Conservation (phyloP, 495 filamentous ascomycete genomes). For the Neohortaea acidophila region DNA sequence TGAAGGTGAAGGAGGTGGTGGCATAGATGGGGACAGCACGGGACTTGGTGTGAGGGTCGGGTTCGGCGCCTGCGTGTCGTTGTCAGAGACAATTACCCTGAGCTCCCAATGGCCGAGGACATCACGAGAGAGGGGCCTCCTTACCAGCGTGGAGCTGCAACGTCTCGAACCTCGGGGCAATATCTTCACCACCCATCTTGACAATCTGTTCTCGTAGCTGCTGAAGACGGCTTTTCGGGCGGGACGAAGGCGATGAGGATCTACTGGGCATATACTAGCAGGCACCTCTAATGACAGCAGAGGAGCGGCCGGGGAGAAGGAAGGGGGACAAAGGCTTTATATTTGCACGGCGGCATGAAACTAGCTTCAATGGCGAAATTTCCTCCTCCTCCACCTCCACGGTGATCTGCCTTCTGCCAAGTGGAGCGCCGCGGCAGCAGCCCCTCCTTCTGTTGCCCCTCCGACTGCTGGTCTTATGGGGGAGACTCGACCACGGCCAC, state of each 20-base stretch:
- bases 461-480: no score
- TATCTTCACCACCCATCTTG: slow-evolving; percentile 17
- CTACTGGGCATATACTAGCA: slow-evolving; percentile 8
- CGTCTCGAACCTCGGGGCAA: slow-evolving; percentile 57
- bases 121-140: no score
- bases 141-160: slow-evolving; percentile 95
- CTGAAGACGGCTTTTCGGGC: slow-evolving; percentile 11
- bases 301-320: neutral
- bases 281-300: neutral
- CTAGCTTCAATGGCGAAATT: no score
- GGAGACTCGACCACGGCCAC: no score
- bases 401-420: no score
- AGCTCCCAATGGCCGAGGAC: no score
- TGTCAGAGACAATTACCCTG: no score
- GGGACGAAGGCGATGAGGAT: no score
- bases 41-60: slow-evolving; percentile 74
- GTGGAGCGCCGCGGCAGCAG: no score
- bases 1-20: slow-evolving; percentile 82
- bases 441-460: no score
- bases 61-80: slow-evolving; percentile 42
- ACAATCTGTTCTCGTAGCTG: slow-evolving; percentile 17
- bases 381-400: no score
- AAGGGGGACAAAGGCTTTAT: neutral
- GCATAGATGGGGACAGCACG: slow-evolving; percentile 95
- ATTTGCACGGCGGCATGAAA: no score